Base-by-base conservation (phyloP, 345 rosid species). In the Gynandropsis gynandra region DNA sequence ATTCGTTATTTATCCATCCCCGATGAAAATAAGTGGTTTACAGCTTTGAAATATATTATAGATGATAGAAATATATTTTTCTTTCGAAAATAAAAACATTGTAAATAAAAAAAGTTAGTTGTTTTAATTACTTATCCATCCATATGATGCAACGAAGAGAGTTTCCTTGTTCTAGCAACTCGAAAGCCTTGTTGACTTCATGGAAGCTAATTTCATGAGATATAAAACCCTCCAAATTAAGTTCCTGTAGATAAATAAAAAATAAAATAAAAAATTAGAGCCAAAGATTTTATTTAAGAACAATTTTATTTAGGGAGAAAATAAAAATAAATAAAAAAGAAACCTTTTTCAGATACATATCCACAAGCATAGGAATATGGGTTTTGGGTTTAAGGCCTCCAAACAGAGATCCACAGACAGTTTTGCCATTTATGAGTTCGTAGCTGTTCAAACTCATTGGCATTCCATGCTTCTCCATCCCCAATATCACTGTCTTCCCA, bases 401-500 rank as follows among this genome's bases (percentile, higher is more conserved):
- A 39, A 79, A 67, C 10, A 61, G 54, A 3, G 77, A 55, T 51
- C 88, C 88, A 1, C 52, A 10, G 1, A 81, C 46, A 45, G 59
- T 76, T 64, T 46, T 74, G 58, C 88, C 88, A 27, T 2, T 54
- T 4, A 79, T 61, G 14, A 79, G 38, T 43, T 70, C 82, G 18
- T 53, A 42, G 32, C 66, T 47, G 29, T 35, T 40, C 42, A 83
- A 8, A 13, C 55, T 58, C 19, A 80, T 1, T 16, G 81, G 75
- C 12, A 53, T 9, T 0, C 54, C 64, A 1, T 62, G 31, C 66
- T 56, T 54, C 58, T 72, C 80, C 62, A 74, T 54, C 21, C 93
- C 93, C 14, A 83, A 36, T 39, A 80, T 70, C 61, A 83, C 70
- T 16, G 88, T 78, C 70, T 76, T 83, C 11, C 93, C 87, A 60